phyloP scores from a whole-genome alignment of 1,284 basidiomycete species.

The Mycosarcoma maydis region DNA sequence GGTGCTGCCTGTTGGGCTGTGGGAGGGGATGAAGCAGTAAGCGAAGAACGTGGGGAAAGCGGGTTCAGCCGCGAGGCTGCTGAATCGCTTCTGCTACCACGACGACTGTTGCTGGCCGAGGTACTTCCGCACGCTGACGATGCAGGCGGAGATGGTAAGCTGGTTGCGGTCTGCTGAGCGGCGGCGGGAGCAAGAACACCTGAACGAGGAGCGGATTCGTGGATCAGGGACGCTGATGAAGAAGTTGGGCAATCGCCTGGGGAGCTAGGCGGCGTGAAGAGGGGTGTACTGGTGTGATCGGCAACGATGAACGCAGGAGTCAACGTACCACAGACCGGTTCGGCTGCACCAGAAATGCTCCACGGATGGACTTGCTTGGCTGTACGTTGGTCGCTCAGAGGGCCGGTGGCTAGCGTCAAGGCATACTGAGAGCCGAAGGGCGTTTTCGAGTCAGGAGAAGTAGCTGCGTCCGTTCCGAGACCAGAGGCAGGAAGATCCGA shows the following conservation, averaged over 20 bases:
- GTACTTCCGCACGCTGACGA: constrained; percentile 15
- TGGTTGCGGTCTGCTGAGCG: not conserved
- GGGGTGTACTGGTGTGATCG: constrained; percentile 2
- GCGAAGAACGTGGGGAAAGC: constrained; percentile 5
- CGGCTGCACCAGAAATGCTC: not conserved
- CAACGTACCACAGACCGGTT: not conserved
- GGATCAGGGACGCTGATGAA: constrained; percentile 6
- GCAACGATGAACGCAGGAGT: not conserved
- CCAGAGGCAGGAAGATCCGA: not conserved
- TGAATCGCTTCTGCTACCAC: constrained; percentile 23
- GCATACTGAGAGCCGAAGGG: constrained; percentile 19
- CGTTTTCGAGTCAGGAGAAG: no score
- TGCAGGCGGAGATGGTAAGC: constrained; percentile 14
- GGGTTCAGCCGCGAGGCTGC: not conserved
- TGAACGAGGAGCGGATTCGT: no score
- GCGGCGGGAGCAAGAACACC: not conserved
- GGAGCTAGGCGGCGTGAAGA: constrained; percentile 22
- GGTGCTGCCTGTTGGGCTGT: not conserved
- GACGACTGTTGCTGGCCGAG: constrained; percentile 17
- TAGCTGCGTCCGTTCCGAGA: no score
- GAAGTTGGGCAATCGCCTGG: constrained; percentile 20
- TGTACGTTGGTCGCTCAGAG: constrained; percentile 3
- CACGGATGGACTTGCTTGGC: not conserved
- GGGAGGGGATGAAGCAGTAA: no score
- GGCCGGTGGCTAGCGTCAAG: not conserved